Base-by-base conservation (phyloP, 352 stramenopile species). In the Globisporangium middletonii region DNA sequence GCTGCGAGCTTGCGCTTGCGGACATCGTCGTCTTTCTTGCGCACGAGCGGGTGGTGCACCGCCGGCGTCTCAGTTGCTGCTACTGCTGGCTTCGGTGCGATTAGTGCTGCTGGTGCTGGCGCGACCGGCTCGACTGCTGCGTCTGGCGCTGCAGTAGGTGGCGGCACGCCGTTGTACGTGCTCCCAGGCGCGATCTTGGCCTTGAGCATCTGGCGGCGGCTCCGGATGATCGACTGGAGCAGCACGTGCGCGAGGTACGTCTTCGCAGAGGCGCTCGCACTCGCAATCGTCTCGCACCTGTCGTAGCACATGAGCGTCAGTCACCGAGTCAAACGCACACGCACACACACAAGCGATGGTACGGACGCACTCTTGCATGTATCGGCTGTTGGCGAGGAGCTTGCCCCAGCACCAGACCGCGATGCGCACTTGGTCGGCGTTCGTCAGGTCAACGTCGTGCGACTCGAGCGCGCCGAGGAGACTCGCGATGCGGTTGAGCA, bases 181-280 rank as follows among this genome's bases (percentile, higher is more conserved):
- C 27, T 53, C 12, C 45, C 45, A 30, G 46, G 30, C 2, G 44
- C 37, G n/a, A 43, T 53, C 55, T 87, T 89, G 2, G 73, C 64
- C 55, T 90, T 90, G 23, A 85, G 75, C 79, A 90, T 90, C 65
- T 90, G 79, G 11, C 79, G 75, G 18, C 77, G 75, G 54, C 79
- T 90, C 33, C 79, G 79, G 48, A 88, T 72, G 54, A 90, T 90
- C 19, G 73, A 84, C 57, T 87, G 79, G 18, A 77, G 66, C 27
- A 90, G 60, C 50, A 76, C 50, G 53, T 76, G 68, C 4, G 75
- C 66, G 23, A 90, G 50, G 9, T 61, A 64, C 41, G 58, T 68
- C 50, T 79, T 79, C 23, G 66, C 57, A 18, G 54, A 28, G 13
- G 57, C 50, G 5, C 66, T 44, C 3, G 69, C 55, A 4, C 62